Conservation (phyloP, 768 basidiomycete species). For the Tephrocybe sp. region DNA sequence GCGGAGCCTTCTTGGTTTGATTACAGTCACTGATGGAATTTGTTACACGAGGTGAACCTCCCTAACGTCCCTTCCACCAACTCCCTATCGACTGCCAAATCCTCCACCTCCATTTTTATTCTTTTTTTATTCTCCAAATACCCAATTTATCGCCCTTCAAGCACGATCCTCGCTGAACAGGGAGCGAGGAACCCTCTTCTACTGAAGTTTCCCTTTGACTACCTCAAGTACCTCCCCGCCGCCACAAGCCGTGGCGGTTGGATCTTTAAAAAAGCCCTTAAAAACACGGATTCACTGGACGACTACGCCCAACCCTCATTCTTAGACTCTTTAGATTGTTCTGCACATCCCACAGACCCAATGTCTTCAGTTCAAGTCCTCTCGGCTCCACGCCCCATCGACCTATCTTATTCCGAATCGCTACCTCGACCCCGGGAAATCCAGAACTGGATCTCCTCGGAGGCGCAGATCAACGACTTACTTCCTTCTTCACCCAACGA, state of each 20-base stretch:
- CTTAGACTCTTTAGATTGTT: slow-evolving; percentile 25
- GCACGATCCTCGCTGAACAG: slow-evolving; percentile 62
- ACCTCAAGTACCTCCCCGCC: slow-evolving; percentile 64
- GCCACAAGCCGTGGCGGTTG: slow-evolving; percentile 65
- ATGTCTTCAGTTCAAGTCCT: slow-evolving; percentile 64
- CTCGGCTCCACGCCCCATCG: slow-evolving; percentile 29
- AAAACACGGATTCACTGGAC: slow-evolving; percentile 10
- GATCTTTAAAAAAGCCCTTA: slow-evolving; percentile 7
- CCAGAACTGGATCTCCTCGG: slow-evolving; percentile 57
- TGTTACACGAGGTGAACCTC: slow-evolving; percentile 65
- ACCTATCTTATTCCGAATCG: slow-evolving; percentile 26
- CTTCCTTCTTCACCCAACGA: slow-evolving; percentile 55
- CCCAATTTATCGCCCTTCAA: slow-evolving; percentile 37
- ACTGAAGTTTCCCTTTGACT: slow-evolving; percentile 48
- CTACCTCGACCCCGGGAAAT: slow-evolving; percentile 22
- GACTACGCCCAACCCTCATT: slow-evolving; percentile 16
- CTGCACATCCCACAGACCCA: slow-evolving; percentile 23
- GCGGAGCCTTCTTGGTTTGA: slow-evolving; percentile 1
- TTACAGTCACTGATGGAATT: slow-evolving; percentile 17
- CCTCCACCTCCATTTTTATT: slow-evolving; percentile 12
- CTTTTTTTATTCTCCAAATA: slow-evolving; percentile 15
- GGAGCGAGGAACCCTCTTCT: slow-evolving; percentile 66
- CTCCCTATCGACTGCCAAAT: slow-evolving; percentile 11
- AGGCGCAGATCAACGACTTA: slow-evolving; percentile 30
- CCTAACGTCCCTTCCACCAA: slow-evolving; percentile 47